Percentiles rank a stretch among this genome's conserved stretches.
These are phyloP conservation scores for Exserohilum turcica DNA, from an alignment of 2,329 filamentous ascomycete genomes.

Conservation along the genomic window DNA sequence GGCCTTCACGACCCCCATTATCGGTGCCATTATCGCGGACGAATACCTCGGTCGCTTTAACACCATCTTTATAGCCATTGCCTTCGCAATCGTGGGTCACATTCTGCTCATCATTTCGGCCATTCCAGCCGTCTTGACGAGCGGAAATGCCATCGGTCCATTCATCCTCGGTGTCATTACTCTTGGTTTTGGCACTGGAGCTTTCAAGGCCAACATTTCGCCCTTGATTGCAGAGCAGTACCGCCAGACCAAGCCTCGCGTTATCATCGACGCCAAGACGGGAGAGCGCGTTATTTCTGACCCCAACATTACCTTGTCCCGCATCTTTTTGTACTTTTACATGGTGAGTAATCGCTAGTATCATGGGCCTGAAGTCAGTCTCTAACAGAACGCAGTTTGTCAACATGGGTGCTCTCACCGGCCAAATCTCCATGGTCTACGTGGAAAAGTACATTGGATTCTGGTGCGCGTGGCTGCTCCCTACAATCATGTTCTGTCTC, in stretches of 20 bases:
- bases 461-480: slow-evolving; percentile 72
- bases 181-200: slow-evolving; percentile 54
- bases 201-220: slow-evolving; percentile 57
- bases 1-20: slow-evolving; percentile 50
- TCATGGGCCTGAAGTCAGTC: background rate
- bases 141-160: slow-evolving; percentile 55
- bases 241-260: slow-evolving; percentile 61
- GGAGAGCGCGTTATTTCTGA: slow-evolving; percentile 74
- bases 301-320: slow-evolving; percentile 68
- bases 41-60: slow-evolving; percentile 66
- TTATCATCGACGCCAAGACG: slow-evolving; percentile 58
- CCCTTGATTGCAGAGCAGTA: slow-evolving; percentile 75
- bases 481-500: slow-evolving; percentile 67
- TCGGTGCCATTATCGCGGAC: slow-evolving; percentile 62
- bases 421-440: slow-evolving; percentile 73
- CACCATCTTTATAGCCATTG: slow-evolving; percentile 60
- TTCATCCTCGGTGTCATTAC: slow-evolving; percentile 58
- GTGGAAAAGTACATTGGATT: slow-evolving; percentile 77
- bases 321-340: slow-evolving; percentile 58
- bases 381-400: slow-evolving; percentile 42
- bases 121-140: slow-evolving; percentile 53
- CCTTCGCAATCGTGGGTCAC: slow-evolving; percentile 59
- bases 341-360: slow-evolving; percentile 52
- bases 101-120: slow-evolving; percentile 61
- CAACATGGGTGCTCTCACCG: slow-evolving; percentile 67